These are phyloP conservation scores for Neoascochyta sp. DNA, from an alignment of 2,329 filamentous ascomycete genomes.

Conservation along the genomic window DNA sequence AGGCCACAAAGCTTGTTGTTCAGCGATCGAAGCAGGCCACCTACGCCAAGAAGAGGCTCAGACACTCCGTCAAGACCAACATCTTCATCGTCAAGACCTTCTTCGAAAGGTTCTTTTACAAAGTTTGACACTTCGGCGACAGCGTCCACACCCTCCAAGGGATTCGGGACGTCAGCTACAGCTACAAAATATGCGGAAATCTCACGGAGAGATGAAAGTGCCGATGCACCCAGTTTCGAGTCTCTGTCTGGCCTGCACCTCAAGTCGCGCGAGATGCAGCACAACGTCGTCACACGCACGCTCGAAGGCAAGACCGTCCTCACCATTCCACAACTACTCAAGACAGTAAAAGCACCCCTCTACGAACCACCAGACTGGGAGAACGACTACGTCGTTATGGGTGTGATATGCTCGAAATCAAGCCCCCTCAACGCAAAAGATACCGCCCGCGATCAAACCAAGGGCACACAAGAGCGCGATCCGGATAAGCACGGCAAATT, in stretches of 20 bases:
- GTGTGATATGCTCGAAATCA: conserved; percentile 83
- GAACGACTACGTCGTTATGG: conserved; percentile 85
- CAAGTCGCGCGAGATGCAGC: conserved; percentile 76
- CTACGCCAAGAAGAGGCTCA: conserved; percentile 21
- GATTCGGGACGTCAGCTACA: conserved; percentile 16
- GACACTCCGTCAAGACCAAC: conserved; percentile 5
- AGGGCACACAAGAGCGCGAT: conserved; percentile 43
- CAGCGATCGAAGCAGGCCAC: conserved; percentile 11
- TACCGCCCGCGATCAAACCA: conserved; percentile 41
- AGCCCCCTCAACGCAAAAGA: conserved; percentile 64
- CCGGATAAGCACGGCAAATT: conserved; percentile 71
- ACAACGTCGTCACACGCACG: conserved; percentile 73
- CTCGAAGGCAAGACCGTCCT: conserved; percentile 74
- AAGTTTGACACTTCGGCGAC: too few relatives aligned
- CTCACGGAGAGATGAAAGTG: conserved; percentile 41
- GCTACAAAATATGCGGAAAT: conserved; percentile 32
- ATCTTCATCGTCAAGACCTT: conserved; percentile 20
- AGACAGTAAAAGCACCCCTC: conserved; percentile 74
- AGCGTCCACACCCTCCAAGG: too few relatives aligned
- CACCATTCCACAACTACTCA: conserved; percentile 74
- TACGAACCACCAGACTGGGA: conserved; percentile 79
- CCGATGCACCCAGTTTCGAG: conserved; percentile 60
- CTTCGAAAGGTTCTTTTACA: conserved; percentile 19
- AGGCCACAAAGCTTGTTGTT: conserved; percentile 18
- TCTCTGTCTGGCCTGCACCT: conserved; percentile 82